A percentile compares a stretch with the other conserved stretches of the same genome.
These are phyloP conservation scores for Exsudoporus frostii DNA, from an alignment of 768 basidiomycete species.

Conservation along the genomic window DNA sequence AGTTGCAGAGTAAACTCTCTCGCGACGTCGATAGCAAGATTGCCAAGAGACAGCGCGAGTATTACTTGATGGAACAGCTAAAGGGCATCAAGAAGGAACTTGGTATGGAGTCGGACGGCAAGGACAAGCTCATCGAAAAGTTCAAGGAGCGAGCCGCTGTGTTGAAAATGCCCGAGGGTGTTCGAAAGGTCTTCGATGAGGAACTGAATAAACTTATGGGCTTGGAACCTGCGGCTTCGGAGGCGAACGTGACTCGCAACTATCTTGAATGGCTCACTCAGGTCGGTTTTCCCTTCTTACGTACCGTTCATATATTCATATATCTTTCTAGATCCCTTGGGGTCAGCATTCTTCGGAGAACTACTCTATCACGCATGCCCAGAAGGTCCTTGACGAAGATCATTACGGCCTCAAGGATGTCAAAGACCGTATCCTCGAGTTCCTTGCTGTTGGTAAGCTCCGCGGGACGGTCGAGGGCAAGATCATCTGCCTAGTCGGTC, in stretches of 20 bases:
- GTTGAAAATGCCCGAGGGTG: conserved; percentile 86
- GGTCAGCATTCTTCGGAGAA: conserved; percentile 93
- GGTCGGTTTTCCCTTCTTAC: conserved; percentile 34
- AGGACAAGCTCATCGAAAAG: conserved; percentile 91
- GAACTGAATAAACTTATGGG: conserved; percentile 87
- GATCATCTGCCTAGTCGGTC: conserved; percentile 94
- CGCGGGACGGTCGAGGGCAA: conserved; percentile 95
- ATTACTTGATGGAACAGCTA: conserved; percentile 95
- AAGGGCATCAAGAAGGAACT: conserved; percentile 96
- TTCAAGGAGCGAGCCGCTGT: conserved; percentile 80
- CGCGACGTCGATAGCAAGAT: conserved; percentile 94
- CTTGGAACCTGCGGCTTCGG: conserved; percentile 86
- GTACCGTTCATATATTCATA: not conserved
- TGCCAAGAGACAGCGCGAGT: conserved; percentile 90
- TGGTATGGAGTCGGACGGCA: conserved; percentile 92
- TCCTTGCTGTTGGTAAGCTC: conserved; percentile 92
- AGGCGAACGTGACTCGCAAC: conserved; percentile 91
- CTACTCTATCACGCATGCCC: conserved; percentile 81
- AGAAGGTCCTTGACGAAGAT: conserved; percentile 85
- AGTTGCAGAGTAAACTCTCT: conserved; percentile 88
- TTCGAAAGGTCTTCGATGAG: conserved; percentile 94
- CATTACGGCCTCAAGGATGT: conserved; percentile 92
- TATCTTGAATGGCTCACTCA: conserved; percentile 93
- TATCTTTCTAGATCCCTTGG: conserved; percentile 79
- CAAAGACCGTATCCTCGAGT: conserved; percentile 92